A percentile compares a stretch with the other conserved stretches of the same genome.
phyloP scores from a whole-genome alignment of 139 green algal genomes.

The Desmodesmus armatus region DNA sequence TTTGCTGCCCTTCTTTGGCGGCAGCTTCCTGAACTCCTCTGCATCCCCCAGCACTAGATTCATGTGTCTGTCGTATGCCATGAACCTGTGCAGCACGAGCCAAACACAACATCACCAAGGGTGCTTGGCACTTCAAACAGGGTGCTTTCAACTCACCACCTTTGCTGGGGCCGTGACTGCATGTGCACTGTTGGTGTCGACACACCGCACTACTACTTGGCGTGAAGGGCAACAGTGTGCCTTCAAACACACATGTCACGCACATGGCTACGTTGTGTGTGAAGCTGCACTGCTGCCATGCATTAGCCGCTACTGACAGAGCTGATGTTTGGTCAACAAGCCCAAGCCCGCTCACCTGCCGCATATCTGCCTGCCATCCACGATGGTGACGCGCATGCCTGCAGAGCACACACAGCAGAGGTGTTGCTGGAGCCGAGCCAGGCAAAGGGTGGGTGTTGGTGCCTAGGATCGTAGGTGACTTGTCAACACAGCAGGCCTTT shows the following conservation, averaged over 20 bases:
- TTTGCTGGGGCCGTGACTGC: too few species aligned
- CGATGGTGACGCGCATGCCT: conserved; percentile 92
- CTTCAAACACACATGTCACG: too few species aligned
- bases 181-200: too few species aligned
- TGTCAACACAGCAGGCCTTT: too few species aligned
- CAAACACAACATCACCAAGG: neutral
- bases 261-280: too few species aligned
- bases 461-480: too few species aligned
- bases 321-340: too few species aligned
- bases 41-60: conserved; percentile 98
- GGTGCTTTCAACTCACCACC: neutral
- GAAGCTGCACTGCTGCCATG: neutral
- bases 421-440: neutral
- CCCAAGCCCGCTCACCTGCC: conserved; percentile 67
- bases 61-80: conserved; percentile 99
- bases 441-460: neutral
- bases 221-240: too few species aligned
- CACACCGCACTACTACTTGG: neutral
- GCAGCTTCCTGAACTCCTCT: conserved; percentile 96
- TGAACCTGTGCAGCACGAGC: too few species aligned
- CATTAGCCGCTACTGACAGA: too few species aligned
- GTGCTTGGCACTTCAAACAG: neutral
- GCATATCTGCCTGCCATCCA: conserved; percentile 92
- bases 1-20: conserved; percentile 93
- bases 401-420: conserved; percentile 20